A percentile compares a stretch with the other conserved stretches of the same genome.
These are phyloP conservation scores for Ceratobasidium sp. DNA, from an alignment of 1,284 basidiomycete genomes.

Conservation along the genomic window DNA sequence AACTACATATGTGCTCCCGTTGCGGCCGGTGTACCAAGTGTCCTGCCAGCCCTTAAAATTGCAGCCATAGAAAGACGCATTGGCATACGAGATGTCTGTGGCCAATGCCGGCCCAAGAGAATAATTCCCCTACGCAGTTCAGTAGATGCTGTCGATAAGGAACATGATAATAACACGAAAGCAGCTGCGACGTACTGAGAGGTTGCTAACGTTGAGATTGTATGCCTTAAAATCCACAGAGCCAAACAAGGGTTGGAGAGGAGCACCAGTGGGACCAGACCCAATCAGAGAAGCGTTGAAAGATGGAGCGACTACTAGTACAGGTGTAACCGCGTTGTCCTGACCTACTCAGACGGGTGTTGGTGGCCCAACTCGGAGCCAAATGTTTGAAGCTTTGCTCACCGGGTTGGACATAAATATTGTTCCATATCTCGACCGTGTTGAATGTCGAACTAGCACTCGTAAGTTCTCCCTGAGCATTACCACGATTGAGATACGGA, in stretches of 20 bases:
- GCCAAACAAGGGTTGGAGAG: constrained; percentile 23
- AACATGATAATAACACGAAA: background rate
- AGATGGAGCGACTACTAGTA: constrained; percentile 20
- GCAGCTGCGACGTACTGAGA: constrained; percentile 60
- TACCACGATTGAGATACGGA: too few relatives aligned
- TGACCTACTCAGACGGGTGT: background rate
- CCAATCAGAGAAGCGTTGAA: constrained; percentile 36
- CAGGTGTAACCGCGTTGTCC: constrained; percentile 30
- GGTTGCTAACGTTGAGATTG: constrained; percentile 73
- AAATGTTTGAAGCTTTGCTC: background rate
- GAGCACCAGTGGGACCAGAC: constrained; percentile 34
- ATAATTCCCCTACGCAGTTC: constrained; percentile 2
- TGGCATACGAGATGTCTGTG: constrained; percentile 21
- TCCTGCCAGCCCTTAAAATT: constrained; percentile 72
- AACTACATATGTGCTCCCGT: constrained; percentile 67
- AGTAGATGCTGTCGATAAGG: background rate
- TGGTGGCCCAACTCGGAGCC: background rate
- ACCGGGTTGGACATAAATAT: constrained; percentile 9
- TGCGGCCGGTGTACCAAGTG: constrained; percentile 71
- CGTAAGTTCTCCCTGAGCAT: constrained; percentile 9
- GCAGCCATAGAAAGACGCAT: constrained; percentile 73
- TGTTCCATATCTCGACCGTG: constrained; percentile 18
- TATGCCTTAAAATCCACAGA: constrained; percentile 67
- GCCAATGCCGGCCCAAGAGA: constrained; percentile 18
- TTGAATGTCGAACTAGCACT: constrained; percentile 1